phyloP scores from a whole-genome alignment of 192 early-diverging fungal species.

The Coemansia sp. region DNA sequence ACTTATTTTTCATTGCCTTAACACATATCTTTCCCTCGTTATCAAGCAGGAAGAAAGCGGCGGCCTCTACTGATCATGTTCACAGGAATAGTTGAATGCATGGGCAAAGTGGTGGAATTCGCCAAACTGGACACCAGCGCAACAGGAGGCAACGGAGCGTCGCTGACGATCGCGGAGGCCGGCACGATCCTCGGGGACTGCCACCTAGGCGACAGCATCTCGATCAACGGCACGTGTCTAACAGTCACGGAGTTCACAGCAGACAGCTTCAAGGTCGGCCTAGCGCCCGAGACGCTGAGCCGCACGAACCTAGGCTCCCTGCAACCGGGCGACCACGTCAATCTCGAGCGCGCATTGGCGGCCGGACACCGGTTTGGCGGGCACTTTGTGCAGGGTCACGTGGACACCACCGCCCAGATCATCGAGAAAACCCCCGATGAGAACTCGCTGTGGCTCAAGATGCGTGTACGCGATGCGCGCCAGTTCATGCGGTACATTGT shows the following conservation, averaged over 20 bases:
- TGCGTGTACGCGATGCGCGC: slow-evolving; percentile 59
- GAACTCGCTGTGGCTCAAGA: slow-evolving; percentile 79
- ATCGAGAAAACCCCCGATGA: slow-evolving; percentile 76
- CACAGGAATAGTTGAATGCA: slow-evolving; percentile 94
- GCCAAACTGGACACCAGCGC: slow-evolving; percentile 68
- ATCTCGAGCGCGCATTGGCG: slow-evolving; percentile 92
- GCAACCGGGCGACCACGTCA: slow-evolving; percentile 76
- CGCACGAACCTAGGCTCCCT: slow-evolving; percentile 86
- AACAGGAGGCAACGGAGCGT: slow-evolving; percentile 86
- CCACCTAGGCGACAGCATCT: slow-evolving; percentile 92
- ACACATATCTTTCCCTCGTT: background rate
- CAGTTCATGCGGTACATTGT: slow-evolving; percentile 81
- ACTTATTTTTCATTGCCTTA: background rate
- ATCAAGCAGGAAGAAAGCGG: background rate
- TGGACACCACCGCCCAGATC: slow-evolving; percentile 84
- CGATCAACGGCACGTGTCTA: slow-evolving; percentile 91
- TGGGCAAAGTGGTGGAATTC: slow-evolving; percentile 75
- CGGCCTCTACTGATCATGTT: slow-evolving; percentile 80
- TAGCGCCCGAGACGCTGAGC: slow-evolving; percentile 90
- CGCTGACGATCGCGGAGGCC: slow-evolving; percentile 76
- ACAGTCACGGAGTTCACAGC: slow-evolving; percentile 92
- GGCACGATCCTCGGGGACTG: slow-evolving; percentile 75
- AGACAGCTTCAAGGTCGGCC: slow-evolving; percentile 84
- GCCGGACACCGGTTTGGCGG: slow-evolving; percentile 90
- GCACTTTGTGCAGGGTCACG: slow-evolving; percentile 96